These are phyloP conservation scores for Danielia reshetovae DNA, from an alignment of 805 yeast genomes.

Conservation along the genomic window DNA sequence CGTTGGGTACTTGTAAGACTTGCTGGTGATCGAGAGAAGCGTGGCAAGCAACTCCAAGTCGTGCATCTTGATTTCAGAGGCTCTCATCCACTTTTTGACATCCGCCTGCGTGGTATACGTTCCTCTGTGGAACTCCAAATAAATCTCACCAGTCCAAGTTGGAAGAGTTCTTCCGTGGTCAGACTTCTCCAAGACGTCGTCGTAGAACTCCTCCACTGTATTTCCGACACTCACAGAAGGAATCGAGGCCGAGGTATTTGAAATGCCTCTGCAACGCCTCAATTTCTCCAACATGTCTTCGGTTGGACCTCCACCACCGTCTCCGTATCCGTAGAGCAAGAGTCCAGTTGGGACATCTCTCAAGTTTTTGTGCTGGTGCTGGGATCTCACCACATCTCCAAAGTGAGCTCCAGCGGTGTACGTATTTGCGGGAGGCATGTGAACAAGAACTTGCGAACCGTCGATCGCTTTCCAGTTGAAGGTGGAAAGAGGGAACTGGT, in stretches of 20 bases:
- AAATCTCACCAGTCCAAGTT: constrained; percentile 90
- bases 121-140: constrained; percentile 94
- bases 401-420: constrained; percentile 91
- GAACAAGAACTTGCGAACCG: constrained; percentile 88
- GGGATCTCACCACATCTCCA: constrained; percentile 84
- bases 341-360: constrained; percentile 78
- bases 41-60: constrained; percentile 86
- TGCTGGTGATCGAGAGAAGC: constrained; percentile 53
- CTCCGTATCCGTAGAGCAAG: constrained; percentile 88
- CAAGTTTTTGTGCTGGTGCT: constrained; percentile 76
- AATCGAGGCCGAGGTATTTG: constrained; percentile 73
- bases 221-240: constrained; percentile 80
- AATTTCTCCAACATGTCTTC: constrained; percentile 90
- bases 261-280: constrained; percentile 84
- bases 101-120: constrained; percentile 93
- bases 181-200: constrained; percentile 57
- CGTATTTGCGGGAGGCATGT: constrained; percentile 97
- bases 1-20: constrained; percentile 66
- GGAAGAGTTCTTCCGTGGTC: constrained; percentile 67
- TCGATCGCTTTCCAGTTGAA: constrained; percentile 96
- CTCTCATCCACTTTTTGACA: constrained; percentile 76
- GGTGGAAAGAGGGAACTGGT: constrained; percentile 82
- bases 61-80: constrained; percentile 69
- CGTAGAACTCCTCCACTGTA: constrained; percentile 78
- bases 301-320: constrained; percentile 98